phyloP scores from a whole-genome alignment of 441 rosid species.

The Gossypium schwendimanii region DNA sequence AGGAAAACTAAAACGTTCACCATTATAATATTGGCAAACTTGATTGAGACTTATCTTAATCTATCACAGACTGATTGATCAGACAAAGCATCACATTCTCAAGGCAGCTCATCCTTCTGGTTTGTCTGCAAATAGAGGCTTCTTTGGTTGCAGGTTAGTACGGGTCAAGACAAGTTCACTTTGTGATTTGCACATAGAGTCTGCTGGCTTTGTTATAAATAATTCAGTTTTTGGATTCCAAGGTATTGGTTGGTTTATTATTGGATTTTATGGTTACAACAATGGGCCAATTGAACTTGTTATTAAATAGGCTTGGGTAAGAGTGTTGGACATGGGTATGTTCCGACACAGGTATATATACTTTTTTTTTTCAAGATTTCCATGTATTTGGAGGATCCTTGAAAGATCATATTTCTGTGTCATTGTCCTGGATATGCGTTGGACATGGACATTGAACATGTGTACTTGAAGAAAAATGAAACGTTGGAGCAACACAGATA shows the following conservation, averaged over 20 bases:
- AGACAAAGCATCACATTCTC: constrained; percentile 73
- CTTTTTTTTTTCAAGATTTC: not conserved
- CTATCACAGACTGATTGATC: constrained; percentile 68
- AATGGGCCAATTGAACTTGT: not conserved
- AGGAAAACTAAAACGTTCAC: not conserved
- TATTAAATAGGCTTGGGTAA: not conserved
- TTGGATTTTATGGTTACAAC: not conserved
- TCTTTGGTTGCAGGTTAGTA: constrained; percentile 90
- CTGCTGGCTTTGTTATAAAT: not conserved
- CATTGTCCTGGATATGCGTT: not conserved
- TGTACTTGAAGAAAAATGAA: not conserved
- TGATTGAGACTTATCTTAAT: constrained; percentile 1
- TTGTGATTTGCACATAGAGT: not conserved
- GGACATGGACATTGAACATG: not conserved
- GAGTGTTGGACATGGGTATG: not conserved
- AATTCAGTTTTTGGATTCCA: not conserved
- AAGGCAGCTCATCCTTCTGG: constrained; percentile 99
- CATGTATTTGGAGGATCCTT: not conserved
- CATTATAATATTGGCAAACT: not conserved
- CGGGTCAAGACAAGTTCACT: not conserved
- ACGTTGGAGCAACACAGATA: not conserved
- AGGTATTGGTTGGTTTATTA: not conserved
- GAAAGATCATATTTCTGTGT: not conserved
- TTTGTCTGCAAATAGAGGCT: constrained; percentile 89
- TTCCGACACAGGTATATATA: not conserved